Evolutionary conservation across 2,329 filamentous ascomycete species (phyloP), one percentile per base, ranked within the genome.

Genomic region (Cytospora schulzeri): DNA sequence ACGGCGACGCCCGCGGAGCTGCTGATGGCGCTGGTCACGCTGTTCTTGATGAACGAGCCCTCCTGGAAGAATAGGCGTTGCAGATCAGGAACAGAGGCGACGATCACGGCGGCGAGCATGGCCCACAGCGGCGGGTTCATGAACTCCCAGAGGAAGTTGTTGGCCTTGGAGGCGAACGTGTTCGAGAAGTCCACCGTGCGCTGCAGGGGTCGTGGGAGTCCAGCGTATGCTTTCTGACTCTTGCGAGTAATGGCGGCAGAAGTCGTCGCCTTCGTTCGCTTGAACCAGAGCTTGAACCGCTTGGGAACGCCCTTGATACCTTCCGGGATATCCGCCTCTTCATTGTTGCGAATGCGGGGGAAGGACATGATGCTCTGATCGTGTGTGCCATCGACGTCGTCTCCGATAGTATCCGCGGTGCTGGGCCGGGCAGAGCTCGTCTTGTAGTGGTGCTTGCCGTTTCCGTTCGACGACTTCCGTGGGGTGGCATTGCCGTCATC

Each of bases 61-160:
- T 93, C 88, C 60, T 88, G 83, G 77, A 98, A 99, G 80, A 99
- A 97, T 22, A 95, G 79, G 50, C 83, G 81, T 75, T 99, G 94
- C 9, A 99, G 84, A 1, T 81, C 73, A 0, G 95, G 95, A 7
- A 97, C 86, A 0, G 93, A 96, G 3, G 95, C 95, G 7, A 99
- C 91, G 58, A 97, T 79, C 54, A 98, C 89, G n/a, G 95, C 92
- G 48, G 88, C 81, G 38, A 98, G 80, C 95, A 99, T 98, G 33
- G 95, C 93, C 93, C 93, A 98, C 29, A 99, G 87, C 0, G 95
- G 95, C 51, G 95, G 94, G 77, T 98, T 98, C 94, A 99, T 98
- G 76, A 97, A 97, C 56, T 91, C 90, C 91, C 91, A 95, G 15
- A 93, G 75, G 60, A 93, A 93, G 57, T 78, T 78, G 69, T 85